Evolutionary conservation across 1,139 yeast genomes (phyloP), one percentile per base, ranked within the genome.

Genomic region (Pichia terricola): DNA sequence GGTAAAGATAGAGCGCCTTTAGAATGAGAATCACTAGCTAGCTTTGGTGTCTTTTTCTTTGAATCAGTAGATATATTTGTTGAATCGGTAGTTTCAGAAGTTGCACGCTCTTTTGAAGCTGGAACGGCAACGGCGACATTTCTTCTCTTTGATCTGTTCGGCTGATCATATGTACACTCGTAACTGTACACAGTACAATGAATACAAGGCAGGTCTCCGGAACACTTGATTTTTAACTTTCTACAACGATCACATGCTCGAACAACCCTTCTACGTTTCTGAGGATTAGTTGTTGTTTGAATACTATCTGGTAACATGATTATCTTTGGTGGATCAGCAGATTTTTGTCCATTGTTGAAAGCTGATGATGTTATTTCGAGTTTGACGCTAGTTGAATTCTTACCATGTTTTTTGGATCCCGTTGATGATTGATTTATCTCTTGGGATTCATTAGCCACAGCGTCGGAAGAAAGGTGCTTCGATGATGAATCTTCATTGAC

Each of bases 161-260:
- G 79, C 51, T 70, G 74, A 51, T 73, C 75, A 53, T 77, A 78
- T 26, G 78, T 70, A 61, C 91, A 80, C 43, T 70, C 74, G 61
- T 82, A 85, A 8, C 87, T 79, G 62, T 87, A 88, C 2, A 87
- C 95, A 0, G 96, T 84, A 59, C 95, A 86, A 60, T 84, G 94
- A 40, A 81, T 80, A 63, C 96, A 87, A 1, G 95, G 95, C 54
- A 79, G 80, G 57, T 79, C 77, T 16, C 95, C 96, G 52, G 86
- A 94, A 63, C 96, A 87, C 58, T 83, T 83, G 54, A 86, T 89
- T 62, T 87, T 87, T 60, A 84, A 81, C 61, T 77, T 68, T 28
- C 66, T 50, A 68, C 56, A 87, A 48, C 79, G 79, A 56, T 83
- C 91, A 61, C 96, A 87, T 3, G 95, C 95, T 44, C 91, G 67